Evolutionary conservation across 352 stramenopile species (phyloP).

Genomic region (Phytophthora pseudosyringae): DNA sequence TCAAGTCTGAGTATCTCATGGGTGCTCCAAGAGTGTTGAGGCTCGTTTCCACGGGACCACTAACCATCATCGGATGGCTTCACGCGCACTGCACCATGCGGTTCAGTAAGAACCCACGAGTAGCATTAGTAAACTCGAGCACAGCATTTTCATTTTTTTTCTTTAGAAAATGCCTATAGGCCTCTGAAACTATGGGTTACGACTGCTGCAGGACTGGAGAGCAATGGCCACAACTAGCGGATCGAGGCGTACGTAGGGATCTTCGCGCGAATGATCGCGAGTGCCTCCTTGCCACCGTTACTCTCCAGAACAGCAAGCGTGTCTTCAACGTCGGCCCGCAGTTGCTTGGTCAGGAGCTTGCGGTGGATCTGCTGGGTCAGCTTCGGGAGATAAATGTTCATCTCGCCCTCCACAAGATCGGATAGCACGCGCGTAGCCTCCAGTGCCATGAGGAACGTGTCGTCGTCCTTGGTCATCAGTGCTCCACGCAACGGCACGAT

Average conservation of each 20-base stretch:
- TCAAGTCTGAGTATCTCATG: constrained; percentile 6
- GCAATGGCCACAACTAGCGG: constrained; percentile 28
- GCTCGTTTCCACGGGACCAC: not conserved
- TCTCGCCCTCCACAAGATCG: constrained; percentile 67
- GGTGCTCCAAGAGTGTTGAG: not conserved
- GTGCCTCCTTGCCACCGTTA: constrained; percentile 76
- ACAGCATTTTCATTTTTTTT: too few species aligned
- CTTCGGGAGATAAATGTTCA: constrained; percentile 80
- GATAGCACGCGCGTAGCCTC: constrained; percentile 72
- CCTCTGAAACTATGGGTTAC: not conserved
- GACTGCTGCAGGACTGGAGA: not conserved
- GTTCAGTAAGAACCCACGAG: constrained; percentile 25
- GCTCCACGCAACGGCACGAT: constrained; percentile 65
- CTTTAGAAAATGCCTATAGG: too few species aligned
- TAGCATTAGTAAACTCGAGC: constrained; percentile 21
- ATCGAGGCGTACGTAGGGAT: constrained; percentile 81
- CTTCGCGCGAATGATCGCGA: constrained; percentile 79
- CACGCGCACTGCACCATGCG: not conserved
- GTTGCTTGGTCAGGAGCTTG: constrained; percentile 65
- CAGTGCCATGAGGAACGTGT: constrained; percentile 74
- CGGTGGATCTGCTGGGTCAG: constrained; percentile 83
- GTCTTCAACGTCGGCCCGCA: constrained; percentile 63
- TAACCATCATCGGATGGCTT: not conserved
- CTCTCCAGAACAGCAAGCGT: constrained; percentile 70
- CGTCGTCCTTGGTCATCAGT: constrained; percentile 74